These are phyloP conservation scores for Malassezia nana DNA, from an alignment of 1,284 basidiomycete species.

Conservation along the genomic window DNA sequence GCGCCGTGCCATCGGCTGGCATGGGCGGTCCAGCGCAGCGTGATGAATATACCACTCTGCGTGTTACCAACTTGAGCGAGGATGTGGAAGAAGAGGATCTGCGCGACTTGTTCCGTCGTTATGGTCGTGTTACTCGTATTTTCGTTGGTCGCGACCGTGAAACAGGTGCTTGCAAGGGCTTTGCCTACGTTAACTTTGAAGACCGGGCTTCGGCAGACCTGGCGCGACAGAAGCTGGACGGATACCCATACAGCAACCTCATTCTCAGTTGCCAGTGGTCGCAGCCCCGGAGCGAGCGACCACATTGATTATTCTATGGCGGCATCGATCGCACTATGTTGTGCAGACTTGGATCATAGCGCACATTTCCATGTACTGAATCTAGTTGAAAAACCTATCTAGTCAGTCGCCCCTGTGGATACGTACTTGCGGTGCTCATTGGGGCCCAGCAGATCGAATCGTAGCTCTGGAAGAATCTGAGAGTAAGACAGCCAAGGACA, in stretches of 20 bases:
- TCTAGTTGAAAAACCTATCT: constrained; percentile 15
- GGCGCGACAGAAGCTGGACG: constrained; percentile 87
- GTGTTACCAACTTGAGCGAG: constrained; percentile 92
- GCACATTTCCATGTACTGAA: not conserved
- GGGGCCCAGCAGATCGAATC: constrained; percentile 41
- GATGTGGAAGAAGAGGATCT: constrained; percentile 92
- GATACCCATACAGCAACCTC: constrained; percentile 74
- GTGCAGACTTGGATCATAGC: constrained; percentile 5
- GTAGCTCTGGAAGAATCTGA: constrained; percentile 46
- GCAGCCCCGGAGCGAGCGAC: constrained; percentile 43
- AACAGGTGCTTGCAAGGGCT: constrained; percentile 88
- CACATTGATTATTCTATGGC: constrained; percentile 10
- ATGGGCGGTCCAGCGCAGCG: constrained; percentile 57
- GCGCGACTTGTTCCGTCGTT: constrained; percentile 67
- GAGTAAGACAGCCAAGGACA: not conserved
- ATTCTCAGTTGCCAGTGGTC: constrained; percentile 82
- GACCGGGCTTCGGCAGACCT: constrained; percentile 66
- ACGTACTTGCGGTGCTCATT: constrained; percentile 45
- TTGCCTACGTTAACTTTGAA: constrained; percentile 92
- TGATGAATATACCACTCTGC: constrained; percentile 89
- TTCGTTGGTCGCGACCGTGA: constrained; percentile 92
- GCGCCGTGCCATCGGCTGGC: constrained; percentile 59
- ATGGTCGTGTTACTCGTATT: constrained; percentile 65
- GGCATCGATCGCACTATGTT: not conserved
- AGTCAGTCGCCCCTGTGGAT: not conserved